A percentile compares a stretch with the other conserved stretches of the same genome.
These are phyloP conservation scores for Solanum raphanifolium DNA, from an alignment of 257 asterid species.

Conservation along the genomic window DNA sequence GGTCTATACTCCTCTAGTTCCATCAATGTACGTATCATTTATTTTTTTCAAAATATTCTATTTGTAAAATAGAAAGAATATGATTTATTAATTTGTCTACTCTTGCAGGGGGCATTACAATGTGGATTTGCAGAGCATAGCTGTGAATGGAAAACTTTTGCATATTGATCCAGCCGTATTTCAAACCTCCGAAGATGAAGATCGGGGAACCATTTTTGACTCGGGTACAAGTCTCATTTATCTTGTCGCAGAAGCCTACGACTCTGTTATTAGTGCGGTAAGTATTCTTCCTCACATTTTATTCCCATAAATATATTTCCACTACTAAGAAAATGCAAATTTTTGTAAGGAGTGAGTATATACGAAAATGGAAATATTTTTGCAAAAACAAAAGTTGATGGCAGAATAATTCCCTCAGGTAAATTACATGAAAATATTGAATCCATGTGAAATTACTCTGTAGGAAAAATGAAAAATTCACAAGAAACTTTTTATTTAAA, in stretches of 20 bases:
- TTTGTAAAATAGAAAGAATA: too few relatives aligned
- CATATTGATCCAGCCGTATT: conserved; percentile 56
- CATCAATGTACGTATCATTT: conserved; percentile 56
- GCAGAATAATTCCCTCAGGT: too few relatives aligned
- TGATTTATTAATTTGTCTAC: neutral
- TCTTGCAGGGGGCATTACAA: conserved; percentile 69
- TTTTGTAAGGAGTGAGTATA: too few relatives aligned
- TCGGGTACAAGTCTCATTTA: conserved; percentile 75
- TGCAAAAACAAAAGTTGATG: too few relatives aligned
- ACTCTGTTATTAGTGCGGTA: neutral
- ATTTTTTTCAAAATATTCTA: too few relatives aligned
- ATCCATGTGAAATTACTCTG: too few relatives aligned
- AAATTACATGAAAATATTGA: too few relatives aligned
- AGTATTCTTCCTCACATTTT: neutral
- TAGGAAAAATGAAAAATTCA: too few relatives aligned
- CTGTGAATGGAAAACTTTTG: conserved; percentile 53
- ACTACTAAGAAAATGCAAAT: too few relatives aligned
- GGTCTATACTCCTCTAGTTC: conserved; percentile 83
- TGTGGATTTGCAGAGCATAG: conserved; percentile 55
- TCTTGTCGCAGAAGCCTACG: conserved; percentile 70
- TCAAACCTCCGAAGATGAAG: neutral
- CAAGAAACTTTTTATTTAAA: too few relatives aligned
- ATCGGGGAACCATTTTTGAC: conserved; percentile 62
- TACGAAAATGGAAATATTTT: too few relatives aligned
- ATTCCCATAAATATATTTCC: too few relatives aligned